A percentile compares a stretch with the other conserved stretches of the same genome.
Conservation (phyloP, 2,329 filamentous ascomycete genomes). For the Fusarium pseudocircinatum region DNA sequence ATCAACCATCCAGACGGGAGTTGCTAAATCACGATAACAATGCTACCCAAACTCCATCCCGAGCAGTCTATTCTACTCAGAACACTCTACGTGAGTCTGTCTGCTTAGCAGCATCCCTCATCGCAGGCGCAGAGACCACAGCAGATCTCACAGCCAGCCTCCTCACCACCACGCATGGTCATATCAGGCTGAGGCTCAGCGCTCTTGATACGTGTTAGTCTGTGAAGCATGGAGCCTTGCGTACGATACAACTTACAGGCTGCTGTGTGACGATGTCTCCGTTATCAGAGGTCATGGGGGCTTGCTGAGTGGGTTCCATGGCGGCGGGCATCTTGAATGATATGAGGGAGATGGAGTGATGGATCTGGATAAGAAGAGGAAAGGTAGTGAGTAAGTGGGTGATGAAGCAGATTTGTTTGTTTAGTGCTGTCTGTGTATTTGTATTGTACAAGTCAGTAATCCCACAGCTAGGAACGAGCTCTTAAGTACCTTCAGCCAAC, state of each 20-base stretch:
- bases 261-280: constrained; percentile 53
- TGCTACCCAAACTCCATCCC: constrained; percentile 25
- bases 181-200: constrained; percentile 55
- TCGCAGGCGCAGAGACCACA: constrained; percentile 58
- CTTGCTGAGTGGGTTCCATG: constrained; percentile 55
- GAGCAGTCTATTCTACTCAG: background rate
- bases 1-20: background rate
- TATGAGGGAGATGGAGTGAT: background rate
- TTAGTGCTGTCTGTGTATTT: constrained; percentile 16
- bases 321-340: constrained; percentile 52
- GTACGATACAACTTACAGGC: constrained; percentile 48
- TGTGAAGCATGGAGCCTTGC: background rate
- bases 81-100: background rate
- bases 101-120: constrained; percentile 53
- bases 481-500: constrained; percentile 29
- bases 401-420: constrained; percentile 21
- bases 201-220: constrained; percentile 39
- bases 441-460: constrained; percentile 17
- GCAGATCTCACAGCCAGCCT: constrained; percentile 58
- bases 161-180: constrained; percentile 56
- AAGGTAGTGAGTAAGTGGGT: background rate
- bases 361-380: background rate
- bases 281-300: constrained; percentile 53
- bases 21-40: constrained; percentile 17
- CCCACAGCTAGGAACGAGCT: constrained; percentile 21